Percentiles rank a stretch among this genome's conserved stretches.
These are phyloP conservation scores for Coelastrella sp. DNA, from an alignment of 139 green algal species.

Conservation along the genomic window DNA sequence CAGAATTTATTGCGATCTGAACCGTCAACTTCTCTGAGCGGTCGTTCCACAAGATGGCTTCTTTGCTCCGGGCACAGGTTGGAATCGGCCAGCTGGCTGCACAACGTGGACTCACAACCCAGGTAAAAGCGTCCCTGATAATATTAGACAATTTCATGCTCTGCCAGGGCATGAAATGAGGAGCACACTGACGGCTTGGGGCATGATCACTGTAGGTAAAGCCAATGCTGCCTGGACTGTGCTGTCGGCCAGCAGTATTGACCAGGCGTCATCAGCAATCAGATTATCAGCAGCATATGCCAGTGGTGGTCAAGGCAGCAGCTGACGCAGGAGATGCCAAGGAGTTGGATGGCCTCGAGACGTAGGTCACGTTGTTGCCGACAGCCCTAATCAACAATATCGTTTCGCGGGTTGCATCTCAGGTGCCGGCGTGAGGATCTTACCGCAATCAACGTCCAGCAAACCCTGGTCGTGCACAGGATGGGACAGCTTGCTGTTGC, in stretches of 20 bases:
- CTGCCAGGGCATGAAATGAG: neutral
- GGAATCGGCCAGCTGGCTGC: neutral
- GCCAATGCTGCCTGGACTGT: neutral
- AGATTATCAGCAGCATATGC: neutral
- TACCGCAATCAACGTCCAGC: neutral
- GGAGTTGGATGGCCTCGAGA: slow-evolving; percentile 67
- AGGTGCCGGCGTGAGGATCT: neutral
- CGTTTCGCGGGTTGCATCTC: neutral
- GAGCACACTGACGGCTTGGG: neutral
- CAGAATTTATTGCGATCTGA: too few relatives aligned
- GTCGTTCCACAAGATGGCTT: neutral
- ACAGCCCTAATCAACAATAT: neutral
- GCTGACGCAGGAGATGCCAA: slow-evolving; percentile 45
- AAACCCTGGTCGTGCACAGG: neutral
- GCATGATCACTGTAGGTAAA: neutral
- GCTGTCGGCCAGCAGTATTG: slow-evolving; percentile 1
- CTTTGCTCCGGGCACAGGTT: neutral
- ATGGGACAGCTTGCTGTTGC: neutral
- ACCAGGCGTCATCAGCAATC: neutral
- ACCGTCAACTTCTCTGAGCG: too few relatives aligned
- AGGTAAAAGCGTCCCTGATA: neutral
- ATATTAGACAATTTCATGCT: neutral
- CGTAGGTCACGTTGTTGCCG: slow-evolving; percentile 46
- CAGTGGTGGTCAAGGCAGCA: neutral
- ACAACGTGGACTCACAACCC: neutral